Base-by-base conservation (phyloP, 2,329 filamentous ascomycete species). In the Xylaria sp. region DNA sequence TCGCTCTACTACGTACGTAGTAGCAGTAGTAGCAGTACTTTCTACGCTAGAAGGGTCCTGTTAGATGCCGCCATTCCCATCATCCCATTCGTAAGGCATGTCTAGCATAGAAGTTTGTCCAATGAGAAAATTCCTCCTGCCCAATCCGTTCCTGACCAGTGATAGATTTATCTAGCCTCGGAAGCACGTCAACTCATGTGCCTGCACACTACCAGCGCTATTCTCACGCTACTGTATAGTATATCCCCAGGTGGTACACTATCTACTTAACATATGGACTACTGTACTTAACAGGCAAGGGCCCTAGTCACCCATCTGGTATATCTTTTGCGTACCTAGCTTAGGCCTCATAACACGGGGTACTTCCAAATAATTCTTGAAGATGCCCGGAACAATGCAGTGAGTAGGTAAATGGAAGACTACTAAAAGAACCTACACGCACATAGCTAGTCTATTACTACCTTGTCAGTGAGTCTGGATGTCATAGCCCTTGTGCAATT, bases 91-190 rank as follows among this genome's bases (percentile, higher is more conserved):
- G 60, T 68, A 59, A 59, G 63, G 18, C 15, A 55, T 36, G 28
- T 36, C 28, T n/a, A 20, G 13, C 13, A 8, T 51, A 13, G 48
- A 33, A 33, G 51, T 36, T 46, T 43, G 62, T 62, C 68, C 68
- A 67, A 72, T 69, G 18, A 43, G 59, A 64, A 66, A 72, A 62
- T 67, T 48, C 64, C 69, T 70, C 66, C 57, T 72, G 57, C 59
- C 62, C 69, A 66, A 68, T 70, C 56, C 49, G 62, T 69, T 67
- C 64, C 62, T 64, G 69, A 43, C 64, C 64, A 69, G 64, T 65
- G 56, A 67, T 63, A 63, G 57, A 66, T 63, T 54, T 49, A 48
- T 67, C 59, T 60, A 66, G 57, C 33, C 66, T 33, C 61, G 39
- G 55, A 51, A 66, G 49, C 55, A 59, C 25, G 61, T 33, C 46